Conservation (phyloP, 2,329 filamentous ascomycete genomes). For the Pyricularia sp. region DNA sequence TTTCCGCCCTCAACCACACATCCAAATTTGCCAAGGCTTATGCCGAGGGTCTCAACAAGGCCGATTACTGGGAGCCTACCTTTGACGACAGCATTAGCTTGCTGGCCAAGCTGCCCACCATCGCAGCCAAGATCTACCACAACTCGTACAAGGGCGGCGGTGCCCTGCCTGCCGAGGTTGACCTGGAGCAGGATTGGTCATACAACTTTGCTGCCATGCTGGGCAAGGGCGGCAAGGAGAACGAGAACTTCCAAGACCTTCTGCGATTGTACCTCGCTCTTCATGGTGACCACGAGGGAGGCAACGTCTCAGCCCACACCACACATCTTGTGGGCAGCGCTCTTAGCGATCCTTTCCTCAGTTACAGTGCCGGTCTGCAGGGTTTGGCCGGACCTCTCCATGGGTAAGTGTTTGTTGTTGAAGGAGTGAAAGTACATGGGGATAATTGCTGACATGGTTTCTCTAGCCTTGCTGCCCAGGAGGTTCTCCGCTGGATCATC, state of each 20-base stretch:
- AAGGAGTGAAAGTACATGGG: background rate
- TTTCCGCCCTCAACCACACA: constrained; percentile 91
- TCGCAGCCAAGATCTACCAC: constrained; percentile 96
- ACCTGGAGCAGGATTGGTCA: constrained; percentile 86
- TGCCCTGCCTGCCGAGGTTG: constrained; percentile 65
- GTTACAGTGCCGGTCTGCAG: constrained; percentile 90
- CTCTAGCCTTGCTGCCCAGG: constrained; percentile 76
- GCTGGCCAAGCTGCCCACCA: constrained; percentile 90
- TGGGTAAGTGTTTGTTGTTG: constrained; percentile 36
- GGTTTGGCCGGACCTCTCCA: constrained; percentile 91
- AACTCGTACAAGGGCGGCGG: constrained; percentile 72
- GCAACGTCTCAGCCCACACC: constrained; percentile 91
- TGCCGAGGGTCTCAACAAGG: constrained; percentile 83
- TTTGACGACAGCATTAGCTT: constrained; percentile 93
- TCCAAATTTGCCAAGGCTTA: constrained; percentile 92
- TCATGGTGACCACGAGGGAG: constrained; percentile 96
- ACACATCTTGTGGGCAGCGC: constrained; percentile 94
- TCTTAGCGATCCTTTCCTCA: constrained; percentile 88
- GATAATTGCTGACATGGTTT: constrained; percentile 1
- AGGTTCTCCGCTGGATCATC: constrained; percentile 92
- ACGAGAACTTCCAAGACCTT: constrained; percentile 92
- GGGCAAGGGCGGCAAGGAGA: constrained; percentile 77
- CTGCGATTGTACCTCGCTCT: constrained; percentile 90
- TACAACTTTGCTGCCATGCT: constrained; percentile 98
- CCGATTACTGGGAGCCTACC: constrained; percentile 97